Base-by-base conservation (phyloP, 768 basidiomycete species). In the Cystofilobasidium ferigula region DNA sequence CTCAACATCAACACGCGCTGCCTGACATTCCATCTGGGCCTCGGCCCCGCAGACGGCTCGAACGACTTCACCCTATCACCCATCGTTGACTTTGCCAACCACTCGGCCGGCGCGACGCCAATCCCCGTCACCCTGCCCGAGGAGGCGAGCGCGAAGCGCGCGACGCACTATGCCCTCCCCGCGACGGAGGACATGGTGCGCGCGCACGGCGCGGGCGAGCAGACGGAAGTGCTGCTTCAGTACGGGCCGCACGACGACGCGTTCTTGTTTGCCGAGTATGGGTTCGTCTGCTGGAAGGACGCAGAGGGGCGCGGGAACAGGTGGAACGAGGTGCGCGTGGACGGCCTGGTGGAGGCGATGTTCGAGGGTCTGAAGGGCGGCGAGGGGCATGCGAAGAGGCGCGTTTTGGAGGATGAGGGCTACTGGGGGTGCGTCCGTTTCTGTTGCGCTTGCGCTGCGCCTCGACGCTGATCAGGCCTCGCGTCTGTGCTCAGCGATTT, bases 31-130 rank as follows among this genome's bases (percentile, higher is more conserved):
- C 72, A 71, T 2, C 71, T 77, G 12, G 70, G 71, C 32, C 70
- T 76, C 24, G 68, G 71, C 83, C 74, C 82, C 75, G 85, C 48
- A 81, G 78, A 69, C 71, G 76, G 34, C 72, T 75, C 22, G 16
- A 78, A 76, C 57, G 79, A 81, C 14, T 76, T 92, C 67, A 88
- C 91, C 0, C 79, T 98, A 65, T 88, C 88, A 68, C 94, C 94
- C 12, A 80, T 95, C 38, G 79, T 95, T 61, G 94, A 98, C 77
- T 86, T 97, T 69, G 89, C 89, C 18, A 95, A 95, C 71, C 92
- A 95, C 70, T 69, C 74, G 6, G 16, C 57, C 16, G 8, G 3
- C 0, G n/a, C 58, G n/a, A 66, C 64, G 16, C 64, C 64, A 1
- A 43, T 58, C 9, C 64, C 64, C 0, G 24, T 34, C 36, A 59